Evolutionary conservation across 768 basidiomycete genomes (phyloP), one percentile per base, ranked within the genome.

Genomic region (Kwoniella mangroviensis): DNA sequence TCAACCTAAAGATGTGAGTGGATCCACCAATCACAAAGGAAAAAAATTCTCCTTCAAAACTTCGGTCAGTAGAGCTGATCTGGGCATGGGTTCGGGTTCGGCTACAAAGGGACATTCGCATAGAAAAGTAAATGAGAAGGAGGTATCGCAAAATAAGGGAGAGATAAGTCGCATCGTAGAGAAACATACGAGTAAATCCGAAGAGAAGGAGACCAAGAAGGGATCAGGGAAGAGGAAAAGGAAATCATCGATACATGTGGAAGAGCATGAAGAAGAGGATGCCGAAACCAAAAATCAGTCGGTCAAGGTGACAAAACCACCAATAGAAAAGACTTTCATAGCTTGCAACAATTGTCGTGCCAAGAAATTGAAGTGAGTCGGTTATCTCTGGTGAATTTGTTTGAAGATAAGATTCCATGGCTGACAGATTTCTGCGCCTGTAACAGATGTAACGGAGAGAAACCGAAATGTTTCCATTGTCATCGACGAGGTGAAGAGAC

Each of bases 391-490:
- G 21, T 34, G 52, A 9, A 34, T n/a, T 40, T 53, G 12, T 26
- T 58, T 11, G n/a, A 15, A 2, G 21, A 57, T 21, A 34, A 34
- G 34, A 34, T 34, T 0, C 34, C 34, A 34, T 34, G 34, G 34
- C 34, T 34, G 4, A 34, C 34, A 34, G 6, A 7, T 45, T 5
- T 3, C 51, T 56, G 26, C 40, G 24, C 56, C 28, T 34, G 1
- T 6, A n/a, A 5, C 56, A 83, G 80, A 71, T 84, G 83, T 68
- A 81, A 84, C 53, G 83, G 80, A 9, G 70, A 61, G n/a, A 72
- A 76, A 65, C 80, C 79, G 15, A 77, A 76, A 63, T 84, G 83
- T 71, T 68, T 73, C 58, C 74, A 84, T 63, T 84, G 83, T 66
- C 22, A 62, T 10, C 67, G 76, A 19, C 74, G 79, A 40, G 73